Base-by-base conservation (phyloP, 352 stramenopile genomes). In the Thalassiosira mediterranea region DNA sequence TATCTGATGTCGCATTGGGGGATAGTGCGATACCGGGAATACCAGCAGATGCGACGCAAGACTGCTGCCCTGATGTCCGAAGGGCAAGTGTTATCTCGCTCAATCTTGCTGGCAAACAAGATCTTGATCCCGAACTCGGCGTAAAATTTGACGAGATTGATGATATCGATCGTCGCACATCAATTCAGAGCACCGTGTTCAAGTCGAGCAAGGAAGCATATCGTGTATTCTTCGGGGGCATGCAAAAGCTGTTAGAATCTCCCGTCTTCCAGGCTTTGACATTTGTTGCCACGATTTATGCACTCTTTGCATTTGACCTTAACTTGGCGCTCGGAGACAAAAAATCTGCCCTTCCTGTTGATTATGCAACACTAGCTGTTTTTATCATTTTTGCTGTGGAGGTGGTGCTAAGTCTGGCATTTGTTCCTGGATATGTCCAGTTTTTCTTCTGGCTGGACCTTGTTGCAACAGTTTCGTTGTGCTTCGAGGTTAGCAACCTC, bases 401-500 rank as follows among this genome's bases (percentile, higher is more conserved):
- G 51, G 53, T 86, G n/a, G 47, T 79, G 15, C 26, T 83, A 13
- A 77, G 32, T 37, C 69, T 79, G 23, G 49, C 64, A 19, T 83
- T 64, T 28, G 37, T 79, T 31, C 54, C 66, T 25, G 72, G 76
- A 49, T 86, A 86, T 58, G 66, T 80, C n/a, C 66, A 83, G 26
- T 80, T 81, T 46, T 81, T 79, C 51, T 83, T 83, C 19, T 83
- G 75, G 75, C 40, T 83, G 0, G 75, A 83, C 31, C 25, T 80
- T 38, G 42, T 76, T 15, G 75, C 75, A 52, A 76, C 63, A 52
- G 48, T 72, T 28, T 83, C 75, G 19, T 28, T 83, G 17, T 79
- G 67, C 38, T 72, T 83, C 44, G 75, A 83, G 37, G 68, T 83
- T 31, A 37, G 42, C 49, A 76, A 76, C 42, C 21, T 83, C 17